Conservation (phyloP, 139 green algal species). For the Chlorella sp. region DNA sequence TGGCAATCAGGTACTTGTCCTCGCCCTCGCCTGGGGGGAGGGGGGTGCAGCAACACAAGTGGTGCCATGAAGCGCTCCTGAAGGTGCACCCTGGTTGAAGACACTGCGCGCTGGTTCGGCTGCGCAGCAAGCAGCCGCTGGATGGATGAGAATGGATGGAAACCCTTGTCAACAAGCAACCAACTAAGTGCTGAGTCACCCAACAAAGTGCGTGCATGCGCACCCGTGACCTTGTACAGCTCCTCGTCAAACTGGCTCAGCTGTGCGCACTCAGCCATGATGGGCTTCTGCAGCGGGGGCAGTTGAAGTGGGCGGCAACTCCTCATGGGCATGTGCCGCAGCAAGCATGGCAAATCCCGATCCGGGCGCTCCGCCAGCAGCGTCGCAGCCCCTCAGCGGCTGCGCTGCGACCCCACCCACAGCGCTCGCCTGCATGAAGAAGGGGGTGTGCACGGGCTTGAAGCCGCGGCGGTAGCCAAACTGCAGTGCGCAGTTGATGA, state of each 20-base stretch:
- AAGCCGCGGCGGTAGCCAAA: conserved; percentile 76
- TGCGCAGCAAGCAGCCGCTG: no score
- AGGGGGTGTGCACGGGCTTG: conserved; percentile 94
- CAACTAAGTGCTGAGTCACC: no score
- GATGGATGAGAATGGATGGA: no score
- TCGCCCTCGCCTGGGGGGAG: conserved; percentile 88
- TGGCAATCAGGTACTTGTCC: conserved; percentile 99
- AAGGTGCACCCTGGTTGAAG: no score
- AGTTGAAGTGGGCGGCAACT: no score
- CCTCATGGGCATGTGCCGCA: neutral
- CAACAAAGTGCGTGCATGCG: no score
- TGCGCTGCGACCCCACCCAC: neutral
- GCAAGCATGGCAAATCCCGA: no score
- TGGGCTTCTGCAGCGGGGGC: conserved; percentile 84
- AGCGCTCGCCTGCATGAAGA: conserved; percentile 78
- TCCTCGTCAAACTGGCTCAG: conserved; percentile 99
- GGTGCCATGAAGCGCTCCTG: no score
- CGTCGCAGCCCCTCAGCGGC: neutral
- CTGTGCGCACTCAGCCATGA: conserved; percentile 99
- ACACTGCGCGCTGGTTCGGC: no score
- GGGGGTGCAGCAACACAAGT: no score
- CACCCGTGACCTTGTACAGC: conserved; percentile 92
- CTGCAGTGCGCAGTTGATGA: conserved; percentile 89
- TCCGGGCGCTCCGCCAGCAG: neutral
- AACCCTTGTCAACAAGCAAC: no score